Evolutionary conservation across 1,139 yeast genomes (phyloP).

Genomic region (Scheffersomyces lignicola): DNA sequence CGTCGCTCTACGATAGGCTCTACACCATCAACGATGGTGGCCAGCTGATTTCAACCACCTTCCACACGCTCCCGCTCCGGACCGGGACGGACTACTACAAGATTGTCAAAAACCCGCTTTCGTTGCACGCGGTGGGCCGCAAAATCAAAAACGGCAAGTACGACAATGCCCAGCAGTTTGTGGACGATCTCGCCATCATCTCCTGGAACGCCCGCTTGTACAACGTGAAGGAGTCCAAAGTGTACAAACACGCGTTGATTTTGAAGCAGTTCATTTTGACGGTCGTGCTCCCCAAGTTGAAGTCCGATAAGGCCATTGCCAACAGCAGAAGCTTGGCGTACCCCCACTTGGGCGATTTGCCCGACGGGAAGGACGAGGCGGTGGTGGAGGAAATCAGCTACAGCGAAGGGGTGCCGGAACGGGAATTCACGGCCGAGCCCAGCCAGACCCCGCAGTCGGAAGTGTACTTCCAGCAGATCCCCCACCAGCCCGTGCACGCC

Average conservation of each 20-base stretch:
- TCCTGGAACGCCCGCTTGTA: conserved; percentile 88
- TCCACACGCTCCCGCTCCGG: conserved; percentile 54
- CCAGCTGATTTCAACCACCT: conserved; percentile 43
- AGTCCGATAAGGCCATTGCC: conserved; percentile 38
- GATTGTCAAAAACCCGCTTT: conserved; percentile 41
- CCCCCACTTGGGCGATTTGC: conserved; percentile 76
- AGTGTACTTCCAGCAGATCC: conserved; percentile 5
- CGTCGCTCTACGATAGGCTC: conserved; percentile 40
- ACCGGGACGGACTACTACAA: conserved; percentile 50
- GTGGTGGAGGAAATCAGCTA: conserved; percentile 7
- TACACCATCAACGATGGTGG: conserved; percentile 49
- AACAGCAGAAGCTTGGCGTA: conserved; percentile 49
- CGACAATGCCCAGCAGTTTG: conserved; percentile 61
- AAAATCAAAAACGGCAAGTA: conserved; percentile 53
- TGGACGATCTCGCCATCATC: conserved; percentile 77
- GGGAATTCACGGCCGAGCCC: conserved; percentile 7
- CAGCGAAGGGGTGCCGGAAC: conserved; percentile 5
- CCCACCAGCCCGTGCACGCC: conserved; percentile 5
- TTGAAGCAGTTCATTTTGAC: conserved; percentile 63
- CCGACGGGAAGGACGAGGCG: conserved; percentile 44
- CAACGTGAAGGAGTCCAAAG: conserved; percentile 67
- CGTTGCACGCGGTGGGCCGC: conserved; percentile 43
- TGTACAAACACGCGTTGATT: conserved; percentile 70
- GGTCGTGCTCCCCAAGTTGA: conserved; percentile 55
- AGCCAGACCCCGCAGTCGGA: conserved; percentile 1